Percentiles rank a stretch among this genome's conserved stretches.
phyloP scores from a whole-genome alignment of 805 yeast genomes.

The Nakazawaea laoshanensis region DNA sequence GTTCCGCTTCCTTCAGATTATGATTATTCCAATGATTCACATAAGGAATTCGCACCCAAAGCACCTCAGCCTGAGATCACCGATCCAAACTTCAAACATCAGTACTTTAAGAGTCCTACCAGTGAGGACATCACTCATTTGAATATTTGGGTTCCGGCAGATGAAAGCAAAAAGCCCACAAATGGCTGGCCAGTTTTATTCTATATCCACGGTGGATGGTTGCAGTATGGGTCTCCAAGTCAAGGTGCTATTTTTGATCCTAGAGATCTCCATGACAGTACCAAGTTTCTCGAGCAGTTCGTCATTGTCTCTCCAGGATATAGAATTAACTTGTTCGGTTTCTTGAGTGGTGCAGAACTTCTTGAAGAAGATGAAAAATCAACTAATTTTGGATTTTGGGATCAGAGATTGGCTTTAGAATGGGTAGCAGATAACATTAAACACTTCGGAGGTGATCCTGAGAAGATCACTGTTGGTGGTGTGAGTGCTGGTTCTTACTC shows the following conservation, averaged over 20 bases:
- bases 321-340: conserved; percentile 31
- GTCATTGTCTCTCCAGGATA: conserved; percentile 30
- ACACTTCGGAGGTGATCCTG: conserved; percentile 39
- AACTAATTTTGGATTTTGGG: conserved; percentile 34
- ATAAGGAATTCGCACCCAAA: conserved; percentile 22
- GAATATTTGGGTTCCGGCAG: conserved; percentile 20
- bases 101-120: conserved; percentile 8
- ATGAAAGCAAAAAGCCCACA: conserved; percentile 22
- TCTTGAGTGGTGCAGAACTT: conserved; percentile 28
- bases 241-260: conserved; percentile 14
- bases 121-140: conserved; percentile 26
- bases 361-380: conserved; percentile 18
- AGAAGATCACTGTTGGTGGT: conserved; percentile 34
- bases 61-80: conserved; percentile 29
- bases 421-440: conserved; percentile 36
- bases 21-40: conserved; percentile 31
- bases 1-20: conserved; percentile 20
- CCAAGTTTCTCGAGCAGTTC: conserved; percentile 21
- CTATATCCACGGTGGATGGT: conserved; percentile 37
- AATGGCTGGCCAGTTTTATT: conserved; percentile 34
- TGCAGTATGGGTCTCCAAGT: conserved; percentile 26
- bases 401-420: conserved; percentile 36
- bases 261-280: conserved; percentile 19
- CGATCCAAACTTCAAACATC: conserved; percentile 15
- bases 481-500: conserved; percentile 40